Evolutionary conservation across 106 monocot genomes (phyloP), one percentile per base, ranked within the genome.

Genomic region (Apostasia ramifera): DNA sequence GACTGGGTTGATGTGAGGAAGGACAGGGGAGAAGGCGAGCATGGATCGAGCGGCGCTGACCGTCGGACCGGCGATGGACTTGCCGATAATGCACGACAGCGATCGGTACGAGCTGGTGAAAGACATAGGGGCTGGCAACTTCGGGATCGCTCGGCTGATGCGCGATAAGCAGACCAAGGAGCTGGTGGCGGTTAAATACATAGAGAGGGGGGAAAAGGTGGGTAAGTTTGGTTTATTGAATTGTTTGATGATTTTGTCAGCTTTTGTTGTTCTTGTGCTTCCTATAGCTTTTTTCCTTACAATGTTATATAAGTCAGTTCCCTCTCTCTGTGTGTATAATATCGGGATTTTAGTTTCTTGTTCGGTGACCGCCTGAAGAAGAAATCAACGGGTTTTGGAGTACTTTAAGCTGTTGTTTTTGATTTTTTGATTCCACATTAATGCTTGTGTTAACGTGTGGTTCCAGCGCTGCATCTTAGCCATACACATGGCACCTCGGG

Each of bases 21-120:
- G 73, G 47, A 47, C 38, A 54, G 38, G 52, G 69, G 47, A 59
- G 64, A 58, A 46, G 57, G 58, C 10, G 58, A 40, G 37, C 54
- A 86, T 86, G 86, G 93, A 89, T 83, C 81, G 94, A 50, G 70
- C 76, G 73, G 81, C 87, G 66, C 7, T 94, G 67, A 83, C 90
- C 72, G 76, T 87, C 40, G 90, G 84, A n/a, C 90, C 90, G 62
- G 90, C 63, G 55, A 84, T 87, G 86, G 87, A 86, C 54, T 47
- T 87, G 81, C 86, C 91, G 76, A 90, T 94, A 78, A 94, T 94
- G 90, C 90, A 90, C 81, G 94, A 90, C 68, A 94, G 87, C 66
- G 94, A 94, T 59, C 77, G 94, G 62, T 93, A 93, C 81, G 93
- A 93, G 73, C 82, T 89, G 37, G 93, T 93, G 71, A 71, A 68